phyloP scores from a whole-genome alignment of 2,329 filamentous ascomycete species.

The Scytalidium lignicola region DNA sequence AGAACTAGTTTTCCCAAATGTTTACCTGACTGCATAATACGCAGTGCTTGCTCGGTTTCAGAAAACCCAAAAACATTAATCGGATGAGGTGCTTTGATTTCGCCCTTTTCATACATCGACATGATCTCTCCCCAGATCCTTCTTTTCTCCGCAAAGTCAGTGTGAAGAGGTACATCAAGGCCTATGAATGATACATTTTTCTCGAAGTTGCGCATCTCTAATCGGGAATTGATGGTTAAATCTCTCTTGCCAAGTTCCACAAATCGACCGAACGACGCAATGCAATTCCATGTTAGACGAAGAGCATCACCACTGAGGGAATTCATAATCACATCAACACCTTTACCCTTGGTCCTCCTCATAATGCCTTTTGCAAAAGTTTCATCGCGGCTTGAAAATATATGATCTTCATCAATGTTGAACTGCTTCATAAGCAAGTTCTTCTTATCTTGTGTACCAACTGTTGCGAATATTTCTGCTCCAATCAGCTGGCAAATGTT shows the following conservation, averaged over 20 bases:
- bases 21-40: slow-evolving; percentile 10
- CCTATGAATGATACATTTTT: slow-evolving; percentile 35
- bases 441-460: slow-evolving; percentile 18
- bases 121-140: no score
- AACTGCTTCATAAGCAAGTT: slow-evolving; percentile 20
- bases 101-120: no score
- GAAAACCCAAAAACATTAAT: neutral
- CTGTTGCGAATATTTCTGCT: slow-evolving; percentile 30
- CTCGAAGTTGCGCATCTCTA: slow-evolving; percentile 32
- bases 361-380: slow-evolving; percentile 16
- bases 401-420: slow-evolving; percentile 25
- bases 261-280: slow-evolving; percentile 34
- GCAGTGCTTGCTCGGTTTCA: slow-evolving; percentile 8
- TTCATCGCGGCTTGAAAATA: slow-evolving; percentile 29
- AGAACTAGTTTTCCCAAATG: slow-evolving; percentile 9
- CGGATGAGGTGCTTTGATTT: no score
- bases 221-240: slow-evolving; percentile 31
- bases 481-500: slow-evolving; percentile 24
- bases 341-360: slow-evolving; percentile 10
- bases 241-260: slow-evolving; percentile 33
- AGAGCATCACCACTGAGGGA: slow-evolving; percentile 26
- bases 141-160: no score
- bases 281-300: slow-evolving; percentile 37
- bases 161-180: no score
- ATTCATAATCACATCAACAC: slow-evolving; percentile 22